Percentiles rank a stretch among this genome's conserved stretches.
Conservation (phyloP, 345 rosid species). For the Crucihimalaya himalaica region DNA sequence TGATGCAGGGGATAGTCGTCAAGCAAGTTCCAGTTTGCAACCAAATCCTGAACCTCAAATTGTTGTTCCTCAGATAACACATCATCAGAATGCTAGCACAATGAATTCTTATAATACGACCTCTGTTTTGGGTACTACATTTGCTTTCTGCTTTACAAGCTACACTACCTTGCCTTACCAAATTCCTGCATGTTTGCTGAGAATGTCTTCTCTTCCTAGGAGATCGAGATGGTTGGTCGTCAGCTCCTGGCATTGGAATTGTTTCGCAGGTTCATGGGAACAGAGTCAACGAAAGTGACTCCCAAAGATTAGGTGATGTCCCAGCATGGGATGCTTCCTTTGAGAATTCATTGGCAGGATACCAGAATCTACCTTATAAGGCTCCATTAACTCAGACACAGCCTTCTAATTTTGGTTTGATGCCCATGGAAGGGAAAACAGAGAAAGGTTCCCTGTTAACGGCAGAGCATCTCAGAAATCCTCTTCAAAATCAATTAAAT, state of each 20-base stretch:
- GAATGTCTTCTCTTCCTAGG: constrained; percentile 41
- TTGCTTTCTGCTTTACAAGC: constrained; percentile 20
- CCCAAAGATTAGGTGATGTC: constrained; percentile 57
- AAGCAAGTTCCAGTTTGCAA: constrained; percentile 48
- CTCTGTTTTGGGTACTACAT: constrained; percentile 49
- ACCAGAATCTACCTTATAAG: constrained; percentile 39
- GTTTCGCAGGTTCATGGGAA: constrained; percentile 45
- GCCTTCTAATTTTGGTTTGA: constrained; percentile 35
- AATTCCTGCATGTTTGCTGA: constrained; percentile 22
- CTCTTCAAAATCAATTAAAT: constrained; percentile 53
- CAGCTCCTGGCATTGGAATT: constrained; percentile 37
- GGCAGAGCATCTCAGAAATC: constrained; percentile 45
- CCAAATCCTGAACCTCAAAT: constrained; percentile 42
- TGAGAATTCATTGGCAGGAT: constrained; percentile 49
- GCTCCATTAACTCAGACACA: constrained; percentile 42
- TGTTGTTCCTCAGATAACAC: constrained; percentile 38
- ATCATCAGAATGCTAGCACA: constrained; percentile 42
- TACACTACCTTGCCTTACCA: constrained; percentile 10
- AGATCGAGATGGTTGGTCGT: constrained; percentile 43
- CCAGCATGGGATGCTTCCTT: constrained; percentile 70
- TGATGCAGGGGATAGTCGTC: constrained; percentile 67
- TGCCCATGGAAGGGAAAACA: constrained; percentile 32
- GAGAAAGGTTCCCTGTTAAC: constrained; percentile 38
- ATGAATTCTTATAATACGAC: constrained; percentile 38
- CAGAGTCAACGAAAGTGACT: constrained; percentile 46